phyloP scores from a whole-genome alignment of 2,329 filamentous ascomycete genomes.

The Ceratocystis cacaofunesta region DNA sequence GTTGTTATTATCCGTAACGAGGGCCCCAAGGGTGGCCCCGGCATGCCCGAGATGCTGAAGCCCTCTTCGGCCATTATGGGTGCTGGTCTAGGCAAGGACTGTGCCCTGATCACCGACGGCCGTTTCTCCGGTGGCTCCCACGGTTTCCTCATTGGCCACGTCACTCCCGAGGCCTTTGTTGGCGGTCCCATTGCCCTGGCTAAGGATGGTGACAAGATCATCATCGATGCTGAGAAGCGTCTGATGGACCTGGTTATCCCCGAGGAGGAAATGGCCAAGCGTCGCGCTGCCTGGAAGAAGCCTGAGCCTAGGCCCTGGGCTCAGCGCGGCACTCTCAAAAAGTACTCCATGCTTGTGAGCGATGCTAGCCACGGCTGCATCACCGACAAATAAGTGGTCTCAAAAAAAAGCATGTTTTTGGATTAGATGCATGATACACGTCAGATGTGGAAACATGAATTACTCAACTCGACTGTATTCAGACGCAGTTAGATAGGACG shows the following conservation, averaged over 20 bases:
- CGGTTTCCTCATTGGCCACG: constrained; percentile 77
- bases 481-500: not conserved
- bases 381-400: constrained; percentile 28
- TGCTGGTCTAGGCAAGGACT: constrained; percentile 61
- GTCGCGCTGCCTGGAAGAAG: constrained; percentile 46
- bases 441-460: not conserved
- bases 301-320: constrained; percentile 38
- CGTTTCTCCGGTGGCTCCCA: constrained; percentile 70
- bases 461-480: not conserved
- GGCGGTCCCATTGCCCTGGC: constrained; percentile 75
- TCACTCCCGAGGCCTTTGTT: constrained; percentile 74
- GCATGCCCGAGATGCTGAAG: constrained; percentile 92
- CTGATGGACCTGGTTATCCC: constrained; percentile 53
- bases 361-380: constrained; percentile 46
- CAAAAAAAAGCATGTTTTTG: not conserved
- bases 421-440: not conserved
- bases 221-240: constrained; percentile 66
- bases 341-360: constrained; percentile 49
- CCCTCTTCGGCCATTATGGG: constrained; percentile 89
- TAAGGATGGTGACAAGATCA: constrained; percentile 63
- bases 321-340: constrained; percentile 50
- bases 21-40: constrained; percentile 81
- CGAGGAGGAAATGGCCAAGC: constrained; percentile 45
- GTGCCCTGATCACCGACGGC: constrained; percentile 59
- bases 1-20: constrained; percentile 88